These are phyloP conservation scores for Castanea crenata DNA, from an alignment of 306 rosid species.

Conservation along the genomic window DNA sequence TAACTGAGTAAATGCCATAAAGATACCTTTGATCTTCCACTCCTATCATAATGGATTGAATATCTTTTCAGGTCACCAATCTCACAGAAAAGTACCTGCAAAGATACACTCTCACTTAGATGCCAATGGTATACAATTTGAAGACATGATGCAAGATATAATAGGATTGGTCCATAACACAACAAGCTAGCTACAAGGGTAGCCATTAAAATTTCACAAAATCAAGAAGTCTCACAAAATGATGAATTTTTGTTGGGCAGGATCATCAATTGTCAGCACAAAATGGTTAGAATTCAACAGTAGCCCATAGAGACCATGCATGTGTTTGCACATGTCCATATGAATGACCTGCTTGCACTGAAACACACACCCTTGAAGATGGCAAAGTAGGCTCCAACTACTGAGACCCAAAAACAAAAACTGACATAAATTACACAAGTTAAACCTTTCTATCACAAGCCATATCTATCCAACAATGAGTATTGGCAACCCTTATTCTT, in stretches of 20 bases:
- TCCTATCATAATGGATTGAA: constrained; percentile 52
- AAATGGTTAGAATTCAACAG: neutral
- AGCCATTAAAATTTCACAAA: neutral
- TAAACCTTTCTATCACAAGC: too few relatives aligned
- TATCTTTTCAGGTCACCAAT: constrained; percentile 51
- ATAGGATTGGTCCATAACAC: neutral
- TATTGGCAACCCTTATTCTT: neutral
- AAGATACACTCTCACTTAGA: constrained; percentile 4
- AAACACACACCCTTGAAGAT: neutral
- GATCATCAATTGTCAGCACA: neutral
- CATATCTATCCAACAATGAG: too few relatives aligned
- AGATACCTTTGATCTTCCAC: constrained; percentile 59
- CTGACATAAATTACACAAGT: neutral
- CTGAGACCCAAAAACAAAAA: neutral
- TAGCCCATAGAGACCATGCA: neutral
- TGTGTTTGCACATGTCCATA: neutral
- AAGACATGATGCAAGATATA: neutral
- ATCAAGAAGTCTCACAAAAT: neutral
- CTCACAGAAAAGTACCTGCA: constrained; percentile 58
- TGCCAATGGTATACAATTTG: constrained; percentile 6
- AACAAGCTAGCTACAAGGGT: neutral
- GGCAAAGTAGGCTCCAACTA: neutral
- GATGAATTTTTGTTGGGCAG: neutral
- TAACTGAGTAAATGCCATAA: neutral
- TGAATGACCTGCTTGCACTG: neutral